phyloP scores from a whole-genome alignment of 176 grass and related monocot species.

The Oryza glumipatula region DNA sequence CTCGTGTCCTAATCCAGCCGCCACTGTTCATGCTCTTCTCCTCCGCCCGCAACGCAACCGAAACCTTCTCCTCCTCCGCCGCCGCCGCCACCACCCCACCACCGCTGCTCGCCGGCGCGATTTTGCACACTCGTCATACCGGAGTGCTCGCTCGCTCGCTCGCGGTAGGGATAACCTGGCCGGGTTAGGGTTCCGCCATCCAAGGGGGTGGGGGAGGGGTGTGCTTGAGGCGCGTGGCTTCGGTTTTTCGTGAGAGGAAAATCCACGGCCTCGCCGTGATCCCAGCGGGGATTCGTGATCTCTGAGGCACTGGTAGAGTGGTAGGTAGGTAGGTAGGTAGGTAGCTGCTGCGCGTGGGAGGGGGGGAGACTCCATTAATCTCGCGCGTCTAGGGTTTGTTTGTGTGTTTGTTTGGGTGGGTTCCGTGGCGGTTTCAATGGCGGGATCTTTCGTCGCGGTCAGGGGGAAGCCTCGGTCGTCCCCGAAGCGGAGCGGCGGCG shows the following conservation, averaged over 20 bases:
- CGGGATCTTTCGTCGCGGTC: conserved; percentile 41
- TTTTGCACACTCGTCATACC: not conserved
- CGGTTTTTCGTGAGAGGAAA: not conserved
- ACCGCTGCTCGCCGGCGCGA: too few species aligned
- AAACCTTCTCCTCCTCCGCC: too few species aligned
- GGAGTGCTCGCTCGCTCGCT: not conserved
- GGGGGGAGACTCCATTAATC: not conserved
- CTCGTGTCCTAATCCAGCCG: too few species aligned
- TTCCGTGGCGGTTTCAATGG: conserved; percentile 38
- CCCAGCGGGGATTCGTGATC: not conserved
- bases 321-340: too few species aligned
- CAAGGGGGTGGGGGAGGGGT: not conserved
- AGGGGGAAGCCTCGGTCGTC: conserved; percentile 37
- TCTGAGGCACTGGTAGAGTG: not conserved
- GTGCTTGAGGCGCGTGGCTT: not conserved
- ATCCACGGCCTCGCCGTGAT: not conserved
- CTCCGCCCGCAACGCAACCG: too few species aligned
- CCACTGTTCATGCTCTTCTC: not conserved
- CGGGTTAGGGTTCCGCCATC: conserved; percentile 8
- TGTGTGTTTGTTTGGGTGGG: too few species aligned
- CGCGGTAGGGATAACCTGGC: not conserved
- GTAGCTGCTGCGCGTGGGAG: not conserved
- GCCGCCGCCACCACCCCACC: too few species aligned
- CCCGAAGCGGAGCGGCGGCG: conserved; percentile 54
- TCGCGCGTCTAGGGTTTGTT: not conserved